phyloP scores from a whole-genome alignment of 2,329 filamentous ascomycete species.

The Microdochium trichocladiopsis region DNA sequence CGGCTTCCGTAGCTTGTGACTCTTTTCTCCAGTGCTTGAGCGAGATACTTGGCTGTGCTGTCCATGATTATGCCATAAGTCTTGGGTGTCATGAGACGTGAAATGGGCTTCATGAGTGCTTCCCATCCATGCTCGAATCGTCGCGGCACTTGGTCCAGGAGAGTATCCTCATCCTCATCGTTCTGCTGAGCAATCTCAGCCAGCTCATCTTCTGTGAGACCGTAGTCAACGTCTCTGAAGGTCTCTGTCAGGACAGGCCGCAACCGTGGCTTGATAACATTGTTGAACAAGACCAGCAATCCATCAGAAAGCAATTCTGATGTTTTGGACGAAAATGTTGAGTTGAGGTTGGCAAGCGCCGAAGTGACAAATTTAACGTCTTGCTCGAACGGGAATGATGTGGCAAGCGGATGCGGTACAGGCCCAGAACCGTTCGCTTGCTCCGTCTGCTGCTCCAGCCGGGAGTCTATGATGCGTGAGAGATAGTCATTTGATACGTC shows the following conservation, averaged over 20 bases:
- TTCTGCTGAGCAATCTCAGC: slow-evolving; percentile 46
- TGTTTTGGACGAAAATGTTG: slow-evolving; percentile 69
- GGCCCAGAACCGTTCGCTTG: slow-evolving; percentile 20
- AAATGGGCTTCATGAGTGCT: slow-evolving; percentile 74
- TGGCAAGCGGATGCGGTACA: slow-evolving; percentile 39
- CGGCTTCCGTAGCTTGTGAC: slow-evolving; percentile 75
- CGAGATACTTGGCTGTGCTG: slow-evolving; percentile 66
- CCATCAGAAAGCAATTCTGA: slow-evolving; percentile 78
- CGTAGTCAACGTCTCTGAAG: slow-evolving; percentile 89
- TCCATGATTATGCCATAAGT: slow-evolving; percentile 73
- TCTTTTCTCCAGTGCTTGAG: slow-evolving; percentile 77
- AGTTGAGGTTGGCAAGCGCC: slow-evolving; percentile 61
- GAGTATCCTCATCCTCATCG: slow-evolving; percentile 44
- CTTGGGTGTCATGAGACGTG: slow-evolving; percentile 71
- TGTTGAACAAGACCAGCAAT: slow-evolving; percentile 77
- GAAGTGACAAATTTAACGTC: slow-evolving; percentile 65
- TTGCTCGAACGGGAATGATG: slow-evolving; percentile 73
- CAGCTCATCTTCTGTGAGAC: slow-evolving; percentile 55
- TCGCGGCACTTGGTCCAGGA: slow-evolving; percentile 63
- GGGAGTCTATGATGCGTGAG: slow-evolving; percentile 70
- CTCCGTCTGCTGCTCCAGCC: slow-evolving; percentile 41
- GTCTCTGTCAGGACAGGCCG: slow-evolving; percentile 79
- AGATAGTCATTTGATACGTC: slow-evolving; percentile 91
- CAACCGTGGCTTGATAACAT: slow-evolving; percentile 78
- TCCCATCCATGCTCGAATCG: slow-evolving; percentile 86